Percentiles rank a stretch among this genome's conserved stretches.
Evolutionary conservation across 116 monocot species (phyloP).

Genomic region (Posidonia oceanica): DNA sequence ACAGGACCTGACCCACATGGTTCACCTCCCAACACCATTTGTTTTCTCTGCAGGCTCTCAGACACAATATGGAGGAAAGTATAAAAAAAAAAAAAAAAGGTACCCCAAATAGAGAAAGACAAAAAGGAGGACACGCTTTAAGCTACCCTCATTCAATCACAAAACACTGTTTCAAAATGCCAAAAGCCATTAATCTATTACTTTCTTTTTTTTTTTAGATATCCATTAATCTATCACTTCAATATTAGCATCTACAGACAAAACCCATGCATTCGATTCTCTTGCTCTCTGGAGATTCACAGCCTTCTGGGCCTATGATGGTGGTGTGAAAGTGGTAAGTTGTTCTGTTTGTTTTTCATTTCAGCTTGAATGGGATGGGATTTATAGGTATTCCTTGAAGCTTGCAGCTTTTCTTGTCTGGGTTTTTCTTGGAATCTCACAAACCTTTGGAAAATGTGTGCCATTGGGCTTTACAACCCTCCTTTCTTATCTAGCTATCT

Average conservation of each 20-base stretch:
- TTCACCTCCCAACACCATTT: constrained; percentile 10
- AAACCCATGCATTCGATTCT: constrained; percentile 6
- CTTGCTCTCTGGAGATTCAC: constrained; percentile 27
- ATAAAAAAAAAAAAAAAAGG: constrained; percentile 19
- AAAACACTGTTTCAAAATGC: constrained; percentile 11
- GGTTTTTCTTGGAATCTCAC: background rate
- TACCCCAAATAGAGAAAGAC: constrained; percentile 11
- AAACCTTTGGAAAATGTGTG: background rate
- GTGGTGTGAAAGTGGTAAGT: constrained; percentile 2
- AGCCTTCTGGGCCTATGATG: constrained; percentile 10
- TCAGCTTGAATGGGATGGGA: background rate
- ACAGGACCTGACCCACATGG: background rate
- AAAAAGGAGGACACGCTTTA: background rate
- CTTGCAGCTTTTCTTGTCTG: background rate
- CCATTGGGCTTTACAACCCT: background rate
- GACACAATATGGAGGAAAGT: constrained; percentile 15
- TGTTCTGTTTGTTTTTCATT: background rate
- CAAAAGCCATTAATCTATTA: background rate
- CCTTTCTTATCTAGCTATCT: background rate
- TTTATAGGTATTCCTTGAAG: background rate
- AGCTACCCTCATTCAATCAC: background rate
- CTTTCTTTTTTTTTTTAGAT: background rate
- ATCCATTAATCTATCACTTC: background rate
- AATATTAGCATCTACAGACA: constrained; percentile 31
- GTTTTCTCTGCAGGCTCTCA: background rate